Evolutionary conservation across 257 asterid genomes (phyloP).

Genomic region (Salvia hispanica): DNA sequence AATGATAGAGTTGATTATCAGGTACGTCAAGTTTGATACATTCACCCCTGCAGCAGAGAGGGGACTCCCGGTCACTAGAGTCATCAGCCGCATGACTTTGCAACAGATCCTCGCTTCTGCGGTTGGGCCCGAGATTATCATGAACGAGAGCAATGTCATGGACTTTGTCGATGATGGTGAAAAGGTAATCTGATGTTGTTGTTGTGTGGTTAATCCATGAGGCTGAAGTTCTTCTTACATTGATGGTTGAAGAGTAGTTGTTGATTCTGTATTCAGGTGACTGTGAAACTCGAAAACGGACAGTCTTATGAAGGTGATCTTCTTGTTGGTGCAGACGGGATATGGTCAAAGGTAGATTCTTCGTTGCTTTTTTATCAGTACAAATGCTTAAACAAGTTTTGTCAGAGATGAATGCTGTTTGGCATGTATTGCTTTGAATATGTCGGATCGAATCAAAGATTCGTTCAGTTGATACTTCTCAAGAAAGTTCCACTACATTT

Average conservation of each 20-base stretch:
- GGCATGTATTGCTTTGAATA: not conserved
- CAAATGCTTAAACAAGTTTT: not conserved
- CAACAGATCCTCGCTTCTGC: slow-evolving; percentile 89
- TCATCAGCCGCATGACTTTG: slow-evolving; percentile 85
- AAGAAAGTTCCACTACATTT: too few species aligned
- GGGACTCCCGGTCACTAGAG: slow-evolving; percentile 96
- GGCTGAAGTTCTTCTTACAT: too few species aligned
- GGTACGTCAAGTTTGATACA: slow-evolving; percentile 96
- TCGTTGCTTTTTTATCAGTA: not conserved
- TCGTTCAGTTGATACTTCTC: too few species aligned
- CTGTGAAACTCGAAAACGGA: slow-evolving; percentile 78
- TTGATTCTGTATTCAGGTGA: slow-evolving; percentile 41
- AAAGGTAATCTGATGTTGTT: slow-evolving; percentile 47
- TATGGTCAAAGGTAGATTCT: slow-evolving; percentile 77
- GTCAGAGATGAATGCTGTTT: not conserved
- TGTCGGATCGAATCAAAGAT: too few species aligned
- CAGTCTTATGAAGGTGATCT: slow-evolving; percentile 75
- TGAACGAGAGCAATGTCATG: slow-evolving; percentile 78
- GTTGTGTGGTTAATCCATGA: not conserved
- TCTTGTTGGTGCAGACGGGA: slow-evolving; percentile 97
- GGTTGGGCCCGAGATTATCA: slow-evolving; percentile 74
- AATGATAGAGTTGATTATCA: slow-evolving; percentile 49
- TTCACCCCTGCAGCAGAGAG: slow-evolving; percentile 93
- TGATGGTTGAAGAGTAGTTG: too few species aligned
- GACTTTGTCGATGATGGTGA: slow-evolving; percentile 71